phyloP scores from a whole-genome alignment of 2,329 filamentous ascomycete species.

The Aspergillaceae sp. region DNA sequence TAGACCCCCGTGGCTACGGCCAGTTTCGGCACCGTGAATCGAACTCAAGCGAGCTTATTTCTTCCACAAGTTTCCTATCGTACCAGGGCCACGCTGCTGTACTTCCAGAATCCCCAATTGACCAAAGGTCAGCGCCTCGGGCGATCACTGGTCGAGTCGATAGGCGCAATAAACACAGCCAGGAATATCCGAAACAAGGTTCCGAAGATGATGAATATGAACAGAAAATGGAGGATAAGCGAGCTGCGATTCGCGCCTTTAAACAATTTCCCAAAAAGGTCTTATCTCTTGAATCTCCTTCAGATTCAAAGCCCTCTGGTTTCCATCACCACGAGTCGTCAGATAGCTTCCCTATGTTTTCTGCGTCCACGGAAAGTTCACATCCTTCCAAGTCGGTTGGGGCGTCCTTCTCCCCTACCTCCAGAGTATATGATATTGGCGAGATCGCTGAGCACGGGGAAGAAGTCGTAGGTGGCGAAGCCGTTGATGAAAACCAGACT shows the following conservation, averaged over 20 bases:
- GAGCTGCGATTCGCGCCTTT: constrained; percentile 40
- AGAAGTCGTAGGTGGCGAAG: background rate
- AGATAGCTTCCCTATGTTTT: constrained; percentile 57
- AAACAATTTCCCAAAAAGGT: constrained; percentile 42
- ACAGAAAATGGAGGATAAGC: constrained; percentile 34
- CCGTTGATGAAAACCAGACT: background rate
- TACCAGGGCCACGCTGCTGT: constrained; percentile 16
- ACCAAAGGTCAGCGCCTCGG: constrained; percentile 34
- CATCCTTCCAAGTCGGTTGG: constrained; percentile 45
- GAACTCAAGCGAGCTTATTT: constrained; percentile 17
- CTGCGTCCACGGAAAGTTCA: constrained; percentile 52
- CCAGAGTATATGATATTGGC: constrained; percentile 15
- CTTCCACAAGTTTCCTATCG: constrained; percentile 14
- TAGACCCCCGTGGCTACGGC: constrained; percentile 11
- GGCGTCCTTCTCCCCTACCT: constrained; percentile 39
- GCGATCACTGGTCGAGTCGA: constrained; percentile 31
- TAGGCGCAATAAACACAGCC: constrained; percentile 25
- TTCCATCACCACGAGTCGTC: constrained; percentile 49
- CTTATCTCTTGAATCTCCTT: constrained; percentile 40
- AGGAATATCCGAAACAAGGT: constrained; percentile 18
- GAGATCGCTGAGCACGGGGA: constrained; percentile 5
- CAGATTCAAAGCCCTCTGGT: constrained; percentile 23
- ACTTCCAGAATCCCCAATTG: constrained; percentile 14
- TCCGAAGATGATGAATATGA: constrained; percentile 31
- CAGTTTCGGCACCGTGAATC: constrained; percentile 17